Conservation (phyloP, 2,329 filamentous ascomycete genomes). For the Pseudogymnoascus sp. region DNA sequence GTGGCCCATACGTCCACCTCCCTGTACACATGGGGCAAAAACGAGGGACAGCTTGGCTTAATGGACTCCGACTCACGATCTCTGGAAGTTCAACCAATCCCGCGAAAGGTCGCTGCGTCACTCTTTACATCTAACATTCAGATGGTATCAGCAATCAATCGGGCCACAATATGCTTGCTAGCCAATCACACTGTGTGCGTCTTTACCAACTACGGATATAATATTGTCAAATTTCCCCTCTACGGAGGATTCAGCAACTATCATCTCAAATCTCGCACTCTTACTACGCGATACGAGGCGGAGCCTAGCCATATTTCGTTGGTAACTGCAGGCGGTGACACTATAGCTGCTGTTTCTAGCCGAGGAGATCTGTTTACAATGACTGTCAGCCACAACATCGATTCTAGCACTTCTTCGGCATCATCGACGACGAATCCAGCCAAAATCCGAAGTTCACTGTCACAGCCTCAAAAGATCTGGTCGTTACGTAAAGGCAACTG, state of each 20-base stretch:
- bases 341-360: slow-evolving; percentile 79
- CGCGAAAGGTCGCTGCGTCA: slow-evolving; percentile 82
- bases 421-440: slow-evolving; percentile 82
- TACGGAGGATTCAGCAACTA: slow-evolving; percentile 64
- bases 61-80: slow-evolving; percentile 94
- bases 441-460: slow-evolving; percentile 73
- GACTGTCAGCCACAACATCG: slow-evolving; percentile 62
- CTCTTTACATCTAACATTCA: slow-evolving; percentile 66
- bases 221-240: slow-evolving; percentile 77
- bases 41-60: slow-evolving; percentile 85
- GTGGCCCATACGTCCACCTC: slow-evolving; percentile 77
- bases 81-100: slow-evolving; percentile 72
- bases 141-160: slow-evolving; percentile 82
- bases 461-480: slow-evolving; percentile 77
- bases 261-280: slow-evolving; percentile 59
- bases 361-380: slow-evolving; percentile 86
- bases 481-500: slow-evolving; percentile 62
- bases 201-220: slow-evolving; percentile 93
- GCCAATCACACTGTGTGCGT: slow-evolving; percentile 87
- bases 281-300: slow-evolving; percentile 59
- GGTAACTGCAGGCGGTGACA: slow-evolving; percentile 80
- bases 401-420: slow-evolving; percentile 51
- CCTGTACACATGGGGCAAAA: slow-evolving; percentile 91
- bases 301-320: slow-evolving; percentile 64
- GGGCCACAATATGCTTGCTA: slow-evolving; percentile 78